Evolutionary conservation across 177 flowering plant genomes (phyloP), one percentile per base, ranked within the genome.

Genomic region (Vitis hybrid): DNA sequence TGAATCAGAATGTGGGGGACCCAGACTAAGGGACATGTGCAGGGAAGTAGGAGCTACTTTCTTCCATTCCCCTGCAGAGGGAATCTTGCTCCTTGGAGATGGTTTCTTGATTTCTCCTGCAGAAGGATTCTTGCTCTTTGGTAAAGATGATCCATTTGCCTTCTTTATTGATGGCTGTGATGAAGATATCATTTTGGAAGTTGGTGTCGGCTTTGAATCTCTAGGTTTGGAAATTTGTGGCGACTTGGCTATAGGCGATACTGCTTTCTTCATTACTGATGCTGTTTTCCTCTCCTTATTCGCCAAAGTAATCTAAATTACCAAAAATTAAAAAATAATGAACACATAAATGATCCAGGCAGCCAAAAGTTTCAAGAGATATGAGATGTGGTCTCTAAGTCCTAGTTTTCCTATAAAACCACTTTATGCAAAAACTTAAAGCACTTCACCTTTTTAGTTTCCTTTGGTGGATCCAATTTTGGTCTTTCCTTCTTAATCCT

Each of bases 11-110:
- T 74, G 74, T 64, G 77, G 18, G 10, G 90, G 65, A 54, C 73
- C 84, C 77, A 85, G 57, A 69, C 75, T 82, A 59, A 82, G 81
- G 17, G 97, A 88, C 87, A 77, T 82, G 67, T 88, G 87, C 75
- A 86, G 72, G 21, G 91, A 82, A 46, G 81, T 80, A n/a, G 90
- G 84, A 71, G 81, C 69, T 1, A 72, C 68, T 73, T 67, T 82
- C 74, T 74, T 82, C 75, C 68, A 76, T 74, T 75, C 75, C n/a
- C 67, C 73, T 5, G 32, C 40, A 40, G 46, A 40, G 46, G 46
- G 8, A 40, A 40, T 40, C 46, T 40, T 40, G 46, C 46, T 40
- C 46, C 46, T 40, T 40, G 46, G 46, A 40, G 46, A 40, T 1
- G 46, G 46, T 64, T 52, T 77, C 71, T 68, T 75, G 74, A 62